These are phyloP conservation scores for Plectosphaerella sp. DNA, from an alignment of 2,329 filamentous ascomycete genomes.

Conservation along the genomic window DNA sequence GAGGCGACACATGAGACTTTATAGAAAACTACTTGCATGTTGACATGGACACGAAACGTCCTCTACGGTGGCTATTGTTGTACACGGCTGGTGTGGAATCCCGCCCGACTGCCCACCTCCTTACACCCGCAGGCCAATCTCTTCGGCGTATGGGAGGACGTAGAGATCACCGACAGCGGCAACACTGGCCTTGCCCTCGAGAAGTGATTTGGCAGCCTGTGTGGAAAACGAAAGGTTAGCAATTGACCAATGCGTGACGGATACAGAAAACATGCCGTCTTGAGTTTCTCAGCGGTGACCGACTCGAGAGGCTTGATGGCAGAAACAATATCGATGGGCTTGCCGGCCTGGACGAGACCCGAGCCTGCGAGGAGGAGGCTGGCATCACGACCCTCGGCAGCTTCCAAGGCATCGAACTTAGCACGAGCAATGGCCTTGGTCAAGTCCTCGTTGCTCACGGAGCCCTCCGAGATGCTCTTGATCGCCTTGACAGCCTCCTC, in stretches of 20 bases:
- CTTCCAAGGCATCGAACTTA: conserved; percentile 86
- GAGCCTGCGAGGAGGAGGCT: conserved; percentile 81
- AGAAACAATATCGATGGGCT: conserved; percentile 79
- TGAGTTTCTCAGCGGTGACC: conserved; percentile 79
- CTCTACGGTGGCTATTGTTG: conserved; percentile 27
- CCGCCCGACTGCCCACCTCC: conserved; percentile 24
- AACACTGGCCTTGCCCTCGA: conserved; percentile 85
- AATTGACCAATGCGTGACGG: conserved; percentile 13
- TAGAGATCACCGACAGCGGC: conserved; percentile 88
- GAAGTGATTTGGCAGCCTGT: conserved; percentile 81
- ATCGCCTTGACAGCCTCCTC: conserved; percentile 75
- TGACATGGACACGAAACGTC: conserved; percentile 29
- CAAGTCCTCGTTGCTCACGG: conserved; percentile 78
- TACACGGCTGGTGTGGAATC: conserved; percentile 26
- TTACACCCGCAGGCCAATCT: conserved; percentile 93
- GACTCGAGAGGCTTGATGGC: conserved; percentile 73
- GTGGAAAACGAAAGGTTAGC: conserved; percentile 16
- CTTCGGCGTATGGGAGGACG: conserved; percentile 86
- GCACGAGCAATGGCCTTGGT: conserved; percentile 88
- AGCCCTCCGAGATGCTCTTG: conserved; percentile 73
- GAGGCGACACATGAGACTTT: no score
- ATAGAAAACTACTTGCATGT: conserved; percentile 35
- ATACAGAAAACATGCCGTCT: conserved; percentile 60
- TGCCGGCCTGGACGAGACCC: conserved; percentile 74
- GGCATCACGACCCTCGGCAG: conserved; percentile 70